Evolutionary conservation across 176 grass and related monocot genomes (phyloP).

Genomic region (Stipa capillata): DNA sequence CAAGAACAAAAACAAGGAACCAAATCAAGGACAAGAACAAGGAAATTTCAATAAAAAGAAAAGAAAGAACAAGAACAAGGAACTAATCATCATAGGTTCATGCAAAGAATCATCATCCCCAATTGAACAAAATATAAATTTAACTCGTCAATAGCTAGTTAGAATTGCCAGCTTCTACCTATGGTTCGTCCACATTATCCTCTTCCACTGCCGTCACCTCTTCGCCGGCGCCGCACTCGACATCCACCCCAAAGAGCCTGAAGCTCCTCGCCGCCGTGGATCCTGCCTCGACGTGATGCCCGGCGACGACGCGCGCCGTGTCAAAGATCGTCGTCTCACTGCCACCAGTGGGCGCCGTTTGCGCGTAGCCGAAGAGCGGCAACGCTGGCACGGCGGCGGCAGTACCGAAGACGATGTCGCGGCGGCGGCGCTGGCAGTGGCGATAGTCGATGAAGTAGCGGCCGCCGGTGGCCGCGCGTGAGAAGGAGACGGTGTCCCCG

Average conservation of each 20-base stretch:
- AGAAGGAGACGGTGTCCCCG: slow-evolving; percentile 66
- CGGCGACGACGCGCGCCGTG: neutral
- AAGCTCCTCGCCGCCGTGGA: slow-evolving; percentile 20
- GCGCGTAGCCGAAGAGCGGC: neutral
- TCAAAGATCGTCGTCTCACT: neutral
- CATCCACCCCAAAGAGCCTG: slow-evolving; percentile 67
- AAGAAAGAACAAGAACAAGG: no score
- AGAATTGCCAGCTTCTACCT: slow-evolving; percentile 1
- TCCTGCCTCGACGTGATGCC: neutral
- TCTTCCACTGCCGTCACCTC: neutral
- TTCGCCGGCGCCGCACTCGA: slow-evolving; percentile 34
- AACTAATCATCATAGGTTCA: neutral
- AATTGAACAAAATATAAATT: neutral
- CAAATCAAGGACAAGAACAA: no score
- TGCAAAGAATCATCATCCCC: neutral
- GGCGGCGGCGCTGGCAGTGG: slow-evolving; percentile 16
- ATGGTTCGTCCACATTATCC: slow-evolving; percentile 18
- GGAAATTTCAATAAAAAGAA: no score
- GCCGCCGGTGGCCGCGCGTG: slow-evolving; percentile 4
- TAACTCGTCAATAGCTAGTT: neutral
- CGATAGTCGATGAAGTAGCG: slow-evolving; percentile 33
- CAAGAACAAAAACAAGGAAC: neutral
- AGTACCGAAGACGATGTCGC: slow-evolving; percentile 10
- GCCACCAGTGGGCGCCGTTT: neutral
- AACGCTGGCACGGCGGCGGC: neutral